phyloP scores from a whole-genome alignment of 129 eudicot species.

The Dittrichia graveolens region DNA sequence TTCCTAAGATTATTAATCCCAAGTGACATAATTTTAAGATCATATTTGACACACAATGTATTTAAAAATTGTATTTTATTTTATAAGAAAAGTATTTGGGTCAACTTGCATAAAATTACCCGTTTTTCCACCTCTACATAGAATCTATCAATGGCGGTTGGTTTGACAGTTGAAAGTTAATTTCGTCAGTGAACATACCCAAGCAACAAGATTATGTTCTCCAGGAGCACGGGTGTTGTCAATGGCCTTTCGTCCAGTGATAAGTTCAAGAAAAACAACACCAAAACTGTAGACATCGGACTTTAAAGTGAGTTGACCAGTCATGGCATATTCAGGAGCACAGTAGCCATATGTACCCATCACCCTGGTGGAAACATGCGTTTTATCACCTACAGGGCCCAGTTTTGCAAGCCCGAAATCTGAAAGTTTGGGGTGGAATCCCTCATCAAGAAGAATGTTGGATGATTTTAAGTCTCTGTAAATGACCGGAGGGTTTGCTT shows the following conservation, averaged over 20 bases:
- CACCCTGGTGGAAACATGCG: slow-evolving; percentile 93
- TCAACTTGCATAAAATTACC: not conserved
- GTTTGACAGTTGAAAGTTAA: not conserved
- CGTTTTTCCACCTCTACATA: slow-evolving; percentile 4
- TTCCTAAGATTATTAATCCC: too few species aligned
- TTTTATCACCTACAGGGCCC: slow-evolving; percentile 96
- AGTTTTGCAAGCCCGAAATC: slow-evolving; percentile 96
- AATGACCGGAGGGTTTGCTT: slow-evolving; percentile 96
- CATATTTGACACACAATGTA: too few species aligned
- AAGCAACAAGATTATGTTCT: slow-evolving; percentile 96
- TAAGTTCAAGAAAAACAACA: slow-evolving; percentile 94
- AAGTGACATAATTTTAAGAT: too few species aligned
- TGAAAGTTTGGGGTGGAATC: slow-evolving; percentile 82
- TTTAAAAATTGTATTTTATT: too few species aligned
- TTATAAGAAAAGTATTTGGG: too few species aligned
- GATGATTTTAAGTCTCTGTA: slow-evolving; percentile 92
- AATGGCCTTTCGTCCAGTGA: slow-evolving; percentile 92
- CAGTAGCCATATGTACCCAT: slow-evolving; percentile 99
- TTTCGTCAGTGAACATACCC: slow-evolving; percentile 55
- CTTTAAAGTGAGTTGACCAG: slow-evolving; percentile 93
- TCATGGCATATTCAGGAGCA: slow-evolving; percentile 99
- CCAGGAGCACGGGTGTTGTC: slow-evolving; percentile 79
- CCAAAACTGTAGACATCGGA: slow-evolving; percentile 97
- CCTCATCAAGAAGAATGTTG: slow-evolving; percentile 91
- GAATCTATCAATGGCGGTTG: not conserved